Evolutionary conservation across 2,329 filamentous ascomycete species (phyloP), one percentile per base, ranked within the genome.

Genomic region (Lasiodiplodia theobromae): DNA sequence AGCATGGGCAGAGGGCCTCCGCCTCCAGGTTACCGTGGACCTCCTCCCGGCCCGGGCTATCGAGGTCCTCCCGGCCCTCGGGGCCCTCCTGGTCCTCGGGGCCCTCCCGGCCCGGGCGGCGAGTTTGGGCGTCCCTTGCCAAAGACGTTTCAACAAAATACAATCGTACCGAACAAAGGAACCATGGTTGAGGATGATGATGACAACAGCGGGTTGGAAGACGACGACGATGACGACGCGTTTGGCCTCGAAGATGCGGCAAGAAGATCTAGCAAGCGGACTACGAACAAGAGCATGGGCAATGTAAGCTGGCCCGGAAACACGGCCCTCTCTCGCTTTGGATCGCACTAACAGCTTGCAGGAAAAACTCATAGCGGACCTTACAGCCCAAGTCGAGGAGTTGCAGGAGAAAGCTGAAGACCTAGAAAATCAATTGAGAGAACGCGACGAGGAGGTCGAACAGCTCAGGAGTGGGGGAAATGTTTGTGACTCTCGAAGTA

Each of bases 111-210:
- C 81, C 49, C 85, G 88, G 70, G 71, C 60, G 88, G 89, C 74
- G 89, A 91, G 65, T 91, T 89, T 71, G 90, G 91, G 52, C 87
- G 92, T 56, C 94, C 94, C 4, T 88, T 92, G 72, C 91, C 92
- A 18, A 97, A 96, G 77, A 94, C 94, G 47, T 94, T 97, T 72
- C 94, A 97, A 77, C 95, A 92, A 77, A 98, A 97, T 77, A 98
- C 94, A 0, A 97, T 98, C 74, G 92, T 98, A 38, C 96, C 96
- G 0, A 98, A 97, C 77, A 99, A 98, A 82, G 97, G 95, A 75
- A 97, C 92, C 0, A 94, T 98, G 90, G 89, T 98, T 1, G 96
- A 99, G 79, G 96, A 98, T 77, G 94, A 97, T 72, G 94, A 97
- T 73, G 92, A 93, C 71, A 82, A 82, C 69, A 83, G 82, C 68